Evolutionary conservation across 805 yeast species (phyloP), one percentile per base, ranked within the genome.

Genomic region (Clavispora vitiphila): DNA sequence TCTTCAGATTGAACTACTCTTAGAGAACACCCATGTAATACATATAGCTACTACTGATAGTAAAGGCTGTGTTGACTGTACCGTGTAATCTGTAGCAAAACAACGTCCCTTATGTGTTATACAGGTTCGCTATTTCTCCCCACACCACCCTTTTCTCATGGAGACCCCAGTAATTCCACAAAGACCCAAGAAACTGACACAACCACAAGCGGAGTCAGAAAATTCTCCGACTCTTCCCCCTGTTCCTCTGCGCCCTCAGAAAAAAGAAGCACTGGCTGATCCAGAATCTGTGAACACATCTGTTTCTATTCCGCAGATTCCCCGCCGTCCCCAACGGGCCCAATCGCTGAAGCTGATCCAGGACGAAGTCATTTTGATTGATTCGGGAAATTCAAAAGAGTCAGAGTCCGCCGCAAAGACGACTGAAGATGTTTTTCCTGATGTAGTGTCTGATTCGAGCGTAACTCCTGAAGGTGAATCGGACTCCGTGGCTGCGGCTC

Each of bases 1-100:
- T 93, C 53, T 93, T 93, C 81, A 86, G 98, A 75, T 81, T 93
- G 65, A 88, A 88, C 75, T 88, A 85, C 71, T 77, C 81, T 76
- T 64, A 81, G 32, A 29, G 18, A 14, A 15, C 12, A 15, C 9
- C 9, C 9, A 2, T 16, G 30, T 29, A 29, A 16, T 5, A 5
- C 6, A 15, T 15, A 16, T 29, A 29, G 19, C 19, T 29, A 15
- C 11, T 29, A 12, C 19, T 29, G 32, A 29, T 16, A 29, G 16
- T 29, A 29, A 16, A 15, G 32, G 18, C 31, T 11, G 30, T n/a
- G 15, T 26, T 8, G 32, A 7, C n/a, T n/a, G n/a, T n/a, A n/a
- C n/a, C n/a, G n/a, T n/a, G n/a, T n/a, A n/a, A n/a, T n/a, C n/a
- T n/a, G n/a, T n/a, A n/a, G n/a, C n/a, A n/a, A n/a, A n/a, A n/a